Conservation (phyloP, 225 moss, liverwort and hornwort species). For the Takakia lepidozioides region DNA sequence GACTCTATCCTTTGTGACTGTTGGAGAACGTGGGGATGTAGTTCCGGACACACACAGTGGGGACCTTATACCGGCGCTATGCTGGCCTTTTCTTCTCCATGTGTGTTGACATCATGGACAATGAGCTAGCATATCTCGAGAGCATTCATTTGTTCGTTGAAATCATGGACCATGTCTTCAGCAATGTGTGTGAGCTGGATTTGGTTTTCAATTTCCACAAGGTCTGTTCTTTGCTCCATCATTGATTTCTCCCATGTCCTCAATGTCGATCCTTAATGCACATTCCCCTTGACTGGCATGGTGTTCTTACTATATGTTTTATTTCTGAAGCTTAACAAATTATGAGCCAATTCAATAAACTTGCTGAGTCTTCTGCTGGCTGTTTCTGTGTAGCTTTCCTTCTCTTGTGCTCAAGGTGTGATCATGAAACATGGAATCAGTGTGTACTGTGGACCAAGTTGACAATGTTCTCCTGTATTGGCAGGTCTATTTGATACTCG, state of each 20-base stretch:
- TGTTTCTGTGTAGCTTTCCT: too few species aligned
- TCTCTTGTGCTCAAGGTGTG: neutral
- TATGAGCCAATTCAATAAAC: too few species aligned
- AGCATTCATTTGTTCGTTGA: conserved; percentile 98
- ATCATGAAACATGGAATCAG: neutral
- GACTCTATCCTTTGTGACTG: too few species aligned
- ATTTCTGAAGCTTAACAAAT: too few species aligned
- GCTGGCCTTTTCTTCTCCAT: conserved; percentile 99
- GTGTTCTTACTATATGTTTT: too few species aligned
- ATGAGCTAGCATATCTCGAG: conserved; percentile 96
- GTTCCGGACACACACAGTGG: conserved; percentile 98
- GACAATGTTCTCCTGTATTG: neutral
- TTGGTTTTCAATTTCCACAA: conserved; percentile 99
- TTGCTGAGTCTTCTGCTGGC: too few species aligned
- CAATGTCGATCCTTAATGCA: too few species aligned
- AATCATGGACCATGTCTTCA: conserved; percentile 99
- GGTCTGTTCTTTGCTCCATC: conserved; percentile 49
- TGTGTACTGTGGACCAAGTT: neutral
- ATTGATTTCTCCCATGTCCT: too few species aligned
- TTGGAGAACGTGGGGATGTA: conserved; percentile 35
- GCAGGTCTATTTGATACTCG: conserved; percentile 94
- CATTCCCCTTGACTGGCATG: too few species aligned
- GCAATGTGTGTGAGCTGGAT: conserved; percentile 99
- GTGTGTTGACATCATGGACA: conserved; percentile 99
- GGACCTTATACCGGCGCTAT: conserved; percentile 95